Evolutionary conservation across 371 early-diverging fungal species (phyloP), one percentile per base, ranked within the genome.

Genomic region (Blakeslea trispora): DNA sequence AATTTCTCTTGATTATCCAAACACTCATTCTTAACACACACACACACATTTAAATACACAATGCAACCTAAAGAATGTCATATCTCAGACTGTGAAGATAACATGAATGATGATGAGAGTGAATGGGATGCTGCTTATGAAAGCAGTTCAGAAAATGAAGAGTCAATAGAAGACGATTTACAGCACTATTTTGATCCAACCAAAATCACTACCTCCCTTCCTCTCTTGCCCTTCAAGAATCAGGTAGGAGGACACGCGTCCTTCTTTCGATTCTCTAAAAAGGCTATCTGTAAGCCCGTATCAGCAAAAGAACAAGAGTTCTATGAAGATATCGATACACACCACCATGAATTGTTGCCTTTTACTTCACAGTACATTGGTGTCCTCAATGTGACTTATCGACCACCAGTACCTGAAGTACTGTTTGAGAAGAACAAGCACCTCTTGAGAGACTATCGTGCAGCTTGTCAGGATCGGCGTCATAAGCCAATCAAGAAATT

Each of bases 331-430:
- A 71, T 97, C 14, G 92, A 91, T 53, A 66, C 77, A 21, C 69
- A 81, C 31, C 91, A 92, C 59, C 91, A 93, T 5, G 84, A 91
- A 53, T 74, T 97, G 22, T 70, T 90, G 41, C 88, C 85, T 3
- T 98, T 94, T 66, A 87, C 92, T 15, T 91, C 96, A 7, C 88
- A 88, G 35, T 98, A 95, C 66, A 72, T 96, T 59, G 97, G 98
- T 17, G 89, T 94, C 0, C 77, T 98, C 23, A 97, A 96, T 66
- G 95, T 97, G 52, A 91, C 91, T 3, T 94, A 91, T 59, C 76
- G 82, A 17, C 64, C 65, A 13, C 37, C 60, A 6, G 74, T 83
- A 1, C 89, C 89, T 2, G 86, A 83, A 66, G 88, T 93, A 15
- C 76, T 89, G 10, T 81, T 93, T 50, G 90, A 90, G 61, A 85